Conservation (phyloP, 1,284 basidiomycete genomes). For the Apiotrichum akiyoshidainum region DNA sequence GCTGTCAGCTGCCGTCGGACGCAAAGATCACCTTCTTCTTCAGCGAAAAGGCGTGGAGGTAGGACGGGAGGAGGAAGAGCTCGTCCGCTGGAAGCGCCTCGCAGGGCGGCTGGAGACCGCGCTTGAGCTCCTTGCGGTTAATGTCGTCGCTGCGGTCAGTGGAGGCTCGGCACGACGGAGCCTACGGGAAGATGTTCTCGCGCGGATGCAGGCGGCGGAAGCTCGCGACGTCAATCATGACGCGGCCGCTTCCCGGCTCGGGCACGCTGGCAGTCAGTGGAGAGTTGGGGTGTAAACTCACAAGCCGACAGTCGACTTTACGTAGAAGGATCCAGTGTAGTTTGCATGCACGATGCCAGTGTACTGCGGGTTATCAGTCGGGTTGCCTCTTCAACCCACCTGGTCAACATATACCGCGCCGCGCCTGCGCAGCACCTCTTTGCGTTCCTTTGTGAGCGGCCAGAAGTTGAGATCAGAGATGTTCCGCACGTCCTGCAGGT, state of each 20-base stretch:
- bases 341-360: conserved; percentile 9
- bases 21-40: conserved; percentile 6
- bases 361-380: conserved; percentile 1
- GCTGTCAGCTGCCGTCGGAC: conserved; percentile 11
- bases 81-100: not conserved
- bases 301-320: conserved; percentile 18
- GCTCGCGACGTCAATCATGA: conserved; percentile 21
- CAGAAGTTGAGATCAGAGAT: conserved; percentile 2
- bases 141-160: not conserved
- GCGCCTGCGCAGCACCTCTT: not conserved
- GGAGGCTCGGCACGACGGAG: not conserved
- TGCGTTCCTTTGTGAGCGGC: not conserved
- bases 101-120: not conserved
- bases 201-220: conserved; percentile 17
- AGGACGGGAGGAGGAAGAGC: not conserved
- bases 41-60: not conserved
- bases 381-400: too few species aligned
- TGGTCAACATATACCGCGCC: not conserved
- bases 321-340: conserved; percentile 22
- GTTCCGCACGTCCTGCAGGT: not conserved
- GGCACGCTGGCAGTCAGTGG: conserved; percentile 1
- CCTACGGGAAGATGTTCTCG: conserved; percentile 19
- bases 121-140: not conserved
- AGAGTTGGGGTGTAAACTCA: not conserved
- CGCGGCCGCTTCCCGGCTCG: conserved; percentile 15